phyloP scores from a whole-genome alignment of 768 basidiomycete species.

The Termitomyces sp. region DNA sequence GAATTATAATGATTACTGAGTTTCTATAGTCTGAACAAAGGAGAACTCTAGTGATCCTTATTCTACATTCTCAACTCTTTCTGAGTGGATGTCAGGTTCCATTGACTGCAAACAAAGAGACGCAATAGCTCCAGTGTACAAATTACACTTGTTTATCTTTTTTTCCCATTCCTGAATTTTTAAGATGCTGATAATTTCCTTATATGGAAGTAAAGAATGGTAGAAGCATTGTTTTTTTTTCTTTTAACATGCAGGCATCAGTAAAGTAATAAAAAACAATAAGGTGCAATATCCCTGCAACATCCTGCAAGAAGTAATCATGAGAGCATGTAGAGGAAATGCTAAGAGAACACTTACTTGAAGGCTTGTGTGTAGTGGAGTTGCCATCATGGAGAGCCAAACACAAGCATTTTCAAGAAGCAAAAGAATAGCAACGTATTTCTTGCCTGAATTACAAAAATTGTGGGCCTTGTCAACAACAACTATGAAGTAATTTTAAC shows the following conservation, averaged over 20 bases:
- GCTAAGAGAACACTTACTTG: conserved; percentile 12
- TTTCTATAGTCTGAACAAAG: no score
- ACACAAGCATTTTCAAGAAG: conserved; percentile 8
- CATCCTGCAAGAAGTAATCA: conserved; percentile 13
- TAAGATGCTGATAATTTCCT: conserved; percentile 1
- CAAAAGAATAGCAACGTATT: conserved; percentile 10
- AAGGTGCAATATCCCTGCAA: conserved; percentile 20
- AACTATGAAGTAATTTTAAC: conserved; percentile 10
- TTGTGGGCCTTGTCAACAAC: conserved; percentile 20
- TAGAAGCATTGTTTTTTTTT: conserved; percentile 15
- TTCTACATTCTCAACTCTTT: no score
- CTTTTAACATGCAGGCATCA: conserved; percentile 11
- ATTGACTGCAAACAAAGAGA: no score
- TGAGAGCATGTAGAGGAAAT: not conserved
- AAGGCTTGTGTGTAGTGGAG: conserved; percentile 18
- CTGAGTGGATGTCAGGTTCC: no score
- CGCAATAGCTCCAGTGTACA: no score
- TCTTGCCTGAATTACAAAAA: conserved; percentile 12
- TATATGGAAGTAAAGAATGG: not conserved
- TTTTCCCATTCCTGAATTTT: not conserved
- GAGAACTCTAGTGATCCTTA: no score
- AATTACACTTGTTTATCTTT: conserved; percentile 1
- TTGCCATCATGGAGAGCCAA: conserved; percentile 15
- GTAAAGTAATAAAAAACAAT: conserved; percentile 21
- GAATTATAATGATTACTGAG: no score